Evolutionary conservation across 768 basidiomycete genomes (phyloP), one percentile per base, ranked within the genome.

Genomic region (Tremella yokohamensis): DNA sequence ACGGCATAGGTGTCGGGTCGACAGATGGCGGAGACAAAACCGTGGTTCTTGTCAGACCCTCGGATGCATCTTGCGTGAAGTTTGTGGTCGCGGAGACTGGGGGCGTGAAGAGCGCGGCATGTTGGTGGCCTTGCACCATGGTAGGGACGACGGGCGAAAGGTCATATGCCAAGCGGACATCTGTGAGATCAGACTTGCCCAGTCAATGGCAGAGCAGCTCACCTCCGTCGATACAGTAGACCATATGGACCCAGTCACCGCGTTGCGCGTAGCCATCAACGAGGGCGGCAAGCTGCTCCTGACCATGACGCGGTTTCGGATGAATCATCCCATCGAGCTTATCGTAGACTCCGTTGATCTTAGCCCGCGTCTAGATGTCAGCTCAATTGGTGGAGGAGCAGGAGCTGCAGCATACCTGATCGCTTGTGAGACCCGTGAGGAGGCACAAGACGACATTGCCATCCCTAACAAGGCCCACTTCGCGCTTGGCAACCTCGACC

Each of bases 271-370:
- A 68, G 3, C 58, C 52, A 44, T 57, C 52, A 1, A 68, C 56
- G 44, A 65, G 42, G 6, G 56, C 56, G 15, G 40, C 25, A 40
- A 68, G 20, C 47, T 63, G 56, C 34, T 57, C 63, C 20, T 38
- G 44, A 2, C 52, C 50, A 12, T 24, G 20, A 12, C 50, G 47
- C 9, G 63, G 22, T 1, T 54, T 20, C 0, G 68, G 65, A 42
- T 69, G 58, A 3, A 70, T 47, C 25, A 66, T 45, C 6, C 42
- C 37, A 54, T 70, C 53, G 8, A 70, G 56, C 12, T 54, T 45
- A 3, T 49, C 18, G 40, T 70, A 70, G 6, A 52, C 24, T 3
- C 40, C 34, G 11, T 38, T 13, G 19, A 64, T 49, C 25, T 37
- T 58, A 12, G 40, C 25, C 7, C 37, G 45, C 22, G 56, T 40